Conservation (phyloP, 2,329 filamentous ascomycete genomes). For the Epicoccum sorghinum region DNA sequence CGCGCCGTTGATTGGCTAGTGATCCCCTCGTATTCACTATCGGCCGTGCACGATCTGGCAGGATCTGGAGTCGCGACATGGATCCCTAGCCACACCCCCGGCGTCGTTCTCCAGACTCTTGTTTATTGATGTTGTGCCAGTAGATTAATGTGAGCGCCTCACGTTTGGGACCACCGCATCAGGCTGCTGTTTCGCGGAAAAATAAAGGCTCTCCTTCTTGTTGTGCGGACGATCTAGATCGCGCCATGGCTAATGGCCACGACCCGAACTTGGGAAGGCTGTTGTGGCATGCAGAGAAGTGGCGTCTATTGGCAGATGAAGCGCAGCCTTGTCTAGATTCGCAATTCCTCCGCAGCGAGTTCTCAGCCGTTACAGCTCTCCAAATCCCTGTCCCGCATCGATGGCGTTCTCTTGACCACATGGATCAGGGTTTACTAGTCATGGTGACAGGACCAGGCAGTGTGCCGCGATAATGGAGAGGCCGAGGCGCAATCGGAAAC, state of each 20-base stretch:
- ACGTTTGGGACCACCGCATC: no score
- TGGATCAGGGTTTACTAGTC: background rate
- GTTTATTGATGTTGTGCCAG: background rate
- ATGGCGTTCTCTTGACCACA: background rate
- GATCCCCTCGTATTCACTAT: constrained; percentile 1
- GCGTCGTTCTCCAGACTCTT: background rate
- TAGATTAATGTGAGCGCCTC: no score
- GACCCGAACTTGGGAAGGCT: background rate
- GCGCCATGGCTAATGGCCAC: background rate
- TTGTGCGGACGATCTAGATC: background rate
- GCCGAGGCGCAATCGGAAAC: background rate
- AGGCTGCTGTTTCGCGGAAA: no score
- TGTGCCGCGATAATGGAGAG: background rate
- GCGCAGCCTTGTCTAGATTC: background rate
- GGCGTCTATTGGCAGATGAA: background rate
- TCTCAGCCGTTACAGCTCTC: background rate
- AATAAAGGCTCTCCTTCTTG: no score
- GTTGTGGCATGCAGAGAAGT: background rate
- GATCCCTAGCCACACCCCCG: background rate
- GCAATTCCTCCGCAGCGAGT: background rate
- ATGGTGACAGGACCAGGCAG: background rate
- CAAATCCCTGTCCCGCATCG: background rate
- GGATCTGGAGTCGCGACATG: constrained; percentile 15
- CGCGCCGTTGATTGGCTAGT: constrained; percentile 2
- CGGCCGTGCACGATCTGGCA: constrained; percentile 7